Evolutionary conservation across 306 rosid genomes (phyloP).

Genomic region (Spatholobus suberectus): DNA sequence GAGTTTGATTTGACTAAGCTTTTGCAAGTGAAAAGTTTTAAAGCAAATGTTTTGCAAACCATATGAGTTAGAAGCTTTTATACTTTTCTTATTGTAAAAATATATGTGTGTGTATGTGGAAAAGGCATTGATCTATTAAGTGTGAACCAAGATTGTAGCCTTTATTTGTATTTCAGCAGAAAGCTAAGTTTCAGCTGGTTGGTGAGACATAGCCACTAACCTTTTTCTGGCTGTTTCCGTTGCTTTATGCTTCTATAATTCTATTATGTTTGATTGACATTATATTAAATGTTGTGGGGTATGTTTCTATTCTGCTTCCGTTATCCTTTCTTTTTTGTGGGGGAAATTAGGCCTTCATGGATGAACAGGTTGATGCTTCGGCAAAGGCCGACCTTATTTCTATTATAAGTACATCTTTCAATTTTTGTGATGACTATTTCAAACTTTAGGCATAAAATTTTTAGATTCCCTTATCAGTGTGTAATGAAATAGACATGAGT

Average conservation of each 20-base stretch:
- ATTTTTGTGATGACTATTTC: not conserved
- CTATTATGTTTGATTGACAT: conserved; percentile 3
- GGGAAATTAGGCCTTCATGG: not conserved
- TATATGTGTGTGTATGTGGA: not conserved
- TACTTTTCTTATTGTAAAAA: not conserved
- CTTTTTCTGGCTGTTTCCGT: conserved; percentile 21
- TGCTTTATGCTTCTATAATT: conserved; percentile 11
- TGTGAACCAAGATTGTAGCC: not conserved
- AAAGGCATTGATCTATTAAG: not conserved
- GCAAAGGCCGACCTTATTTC: conserved; percentile 14
- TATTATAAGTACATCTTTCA: not conserved
- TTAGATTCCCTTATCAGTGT: not conserved
- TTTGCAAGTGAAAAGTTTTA: not conserved
- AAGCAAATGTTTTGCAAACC: not conserved
- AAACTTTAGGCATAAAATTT: conserved; percentile 6
- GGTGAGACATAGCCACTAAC: conserved; percentile 36
- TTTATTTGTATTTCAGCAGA: not conserved
- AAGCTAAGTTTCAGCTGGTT: conserved; percentile 19
- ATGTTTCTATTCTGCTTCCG: not conserved
- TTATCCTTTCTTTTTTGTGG: conserved; percentile 29
- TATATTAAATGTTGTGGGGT: conserved; percentile 5
- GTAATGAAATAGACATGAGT: conserved; percentile 9
- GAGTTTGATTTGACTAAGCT: conserved; percentile 1
- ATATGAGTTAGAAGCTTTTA: not conserved
- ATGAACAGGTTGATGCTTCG: conserved; percentile 9